Conservation (phyloP, 257 asterid species). For the Fraxinus quadrangulata region DNA sequence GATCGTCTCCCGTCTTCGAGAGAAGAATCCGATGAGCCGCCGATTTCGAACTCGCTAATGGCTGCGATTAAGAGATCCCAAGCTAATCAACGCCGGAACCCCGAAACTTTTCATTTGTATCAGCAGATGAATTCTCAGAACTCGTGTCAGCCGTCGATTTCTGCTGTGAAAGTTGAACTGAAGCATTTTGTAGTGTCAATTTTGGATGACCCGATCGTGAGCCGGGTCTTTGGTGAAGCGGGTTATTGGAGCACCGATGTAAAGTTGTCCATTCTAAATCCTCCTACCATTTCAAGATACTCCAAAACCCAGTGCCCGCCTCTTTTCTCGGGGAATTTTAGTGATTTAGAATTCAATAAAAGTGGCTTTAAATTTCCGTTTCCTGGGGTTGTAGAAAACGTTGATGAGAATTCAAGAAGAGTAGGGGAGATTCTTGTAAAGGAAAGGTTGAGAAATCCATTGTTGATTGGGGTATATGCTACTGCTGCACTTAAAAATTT, state of each 20-base stretch:
- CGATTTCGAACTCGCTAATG: slow-evolving; percentile 89
- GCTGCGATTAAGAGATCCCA: slow-evolving; percentile 95
- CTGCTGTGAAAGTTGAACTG: slow-evolving; percentile 75
- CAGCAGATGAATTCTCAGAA: slow-evolving; percentile 57
- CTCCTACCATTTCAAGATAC: slow-evolving; percentile 55
- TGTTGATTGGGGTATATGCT: slow-evolving; percentile 72
- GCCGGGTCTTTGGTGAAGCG: slow-evolving; percentile 87
- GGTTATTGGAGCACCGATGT: slow-evolving; percentile 82
- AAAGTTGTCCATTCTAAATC: slow-evolving; percentile 69
- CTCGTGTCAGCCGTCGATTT: slow-evolving; percentile 41
- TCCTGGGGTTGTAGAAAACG: slow-evolving; percentile 37
- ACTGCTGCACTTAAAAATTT: slow-evolving; percentile 54
- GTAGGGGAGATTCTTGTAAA: slow-evolving; percentile 58
- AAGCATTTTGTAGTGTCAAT: slow-evolving; percentile 79
- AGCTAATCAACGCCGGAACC: slow-evolving; percentile 92
- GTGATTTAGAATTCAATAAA: slow-evolving; percentile 49
- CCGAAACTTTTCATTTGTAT: slow-evolving; percentile 82
- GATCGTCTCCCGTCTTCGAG: slow-evolving; percentile 68
- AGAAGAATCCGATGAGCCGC: slow-evolving; percentile 57
- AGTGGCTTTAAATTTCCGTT: slow-evolving; percentile 60
- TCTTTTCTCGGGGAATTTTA: slow-evolving; percentile 43
- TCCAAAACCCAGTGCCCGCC: slow-evolving; percentile 57
- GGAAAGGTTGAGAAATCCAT: slow-evolving; percentile 56
- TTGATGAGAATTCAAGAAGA: slow-evolving; percentile 62
- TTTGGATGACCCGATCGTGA: slow-evolving; percentile 91